These are phyloP conservation scores for Nannochloris sp. DNA, from an alignment of 139 green algal species.

Conservation along the genomic window DNA sequence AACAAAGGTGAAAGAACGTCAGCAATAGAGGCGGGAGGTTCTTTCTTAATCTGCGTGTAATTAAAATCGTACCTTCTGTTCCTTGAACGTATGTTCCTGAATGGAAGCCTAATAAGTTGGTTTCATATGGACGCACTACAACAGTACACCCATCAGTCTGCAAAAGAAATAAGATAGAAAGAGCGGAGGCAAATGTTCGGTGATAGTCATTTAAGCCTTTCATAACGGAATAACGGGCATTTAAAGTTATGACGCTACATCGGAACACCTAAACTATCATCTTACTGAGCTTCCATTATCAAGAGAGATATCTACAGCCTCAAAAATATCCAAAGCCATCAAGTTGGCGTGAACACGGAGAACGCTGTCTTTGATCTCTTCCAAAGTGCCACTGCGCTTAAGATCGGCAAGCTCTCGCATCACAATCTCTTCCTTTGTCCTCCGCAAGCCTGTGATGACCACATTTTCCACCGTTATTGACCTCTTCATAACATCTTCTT, in stretches of 20 bases:
- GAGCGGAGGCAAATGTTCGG: conserved; percentile 5
- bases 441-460: conserved; percentile 14
- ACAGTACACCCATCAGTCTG: conserved; percentile 40
- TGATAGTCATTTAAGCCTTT: no score
- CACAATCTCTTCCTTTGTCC: conserved; percentile 34
- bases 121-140: conserved; percentile 41
- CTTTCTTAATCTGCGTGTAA: neutral
- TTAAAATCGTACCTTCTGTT: conserved; percentile 25
- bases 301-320: conserved; percentile 44
- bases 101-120: conserved; percentile 38
- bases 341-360: conserved; percentile 42
- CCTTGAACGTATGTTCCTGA: conserved; percentile 57
- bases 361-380: conserved; percentile 56
- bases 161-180: conserved; percentile 5
- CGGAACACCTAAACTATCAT: neutral
- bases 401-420: conserved; percentile 34
- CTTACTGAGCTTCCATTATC: conserved; percentile 13
- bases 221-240: no score
- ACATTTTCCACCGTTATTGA: conserved; percentile 10
- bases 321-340: conserved; percentile 55
- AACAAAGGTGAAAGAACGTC: neutral
- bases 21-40: neutral
- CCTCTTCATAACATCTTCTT: no score
- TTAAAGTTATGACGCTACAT: no score
- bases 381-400: conserved; percentile 40